phyloP scores from a whole-genome alignment of 1,139 yeast genomes.

The Candida sp. region DNA sequence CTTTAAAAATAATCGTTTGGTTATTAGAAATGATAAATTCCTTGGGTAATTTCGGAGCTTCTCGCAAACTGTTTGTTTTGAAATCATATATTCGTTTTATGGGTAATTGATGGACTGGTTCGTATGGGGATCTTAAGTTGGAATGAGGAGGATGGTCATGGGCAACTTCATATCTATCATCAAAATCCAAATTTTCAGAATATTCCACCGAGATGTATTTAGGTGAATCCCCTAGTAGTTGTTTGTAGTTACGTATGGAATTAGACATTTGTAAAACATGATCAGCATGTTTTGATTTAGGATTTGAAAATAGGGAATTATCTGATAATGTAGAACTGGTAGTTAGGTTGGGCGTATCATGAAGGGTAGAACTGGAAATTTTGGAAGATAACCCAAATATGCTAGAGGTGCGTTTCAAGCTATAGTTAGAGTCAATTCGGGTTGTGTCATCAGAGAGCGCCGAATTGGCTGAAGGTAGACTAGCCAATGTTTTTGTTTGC shows the following conservation, averaged over 20 bases:
- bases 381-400: neutral
- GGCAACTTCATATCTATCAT: neutral
- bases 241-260: neutral
- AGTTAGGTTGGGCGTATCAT: neutral
- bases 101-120: conserved; percentile 17
- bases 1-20: conserved; percentile 24
- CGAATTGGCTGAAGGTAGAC: neutral
- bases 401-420: neutral
- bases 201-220: neutral
- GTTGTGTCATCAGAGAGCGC: neutral
- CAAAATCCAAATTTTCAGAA: neutral
- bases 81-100: conserved; percentile 28
- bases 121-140: neutral
- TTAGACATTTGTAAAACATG: neutral
- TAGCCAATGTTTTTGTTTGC: neutral
- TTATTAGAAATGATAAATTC: conserved; percentile 16
- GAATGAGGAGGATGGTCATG: neutral
- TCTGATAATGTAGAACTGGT: neutral
- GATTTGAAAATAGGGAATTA: neutral
- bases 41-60: conserved; percentile 26
- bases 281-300: neutral
- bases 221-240: neutral
- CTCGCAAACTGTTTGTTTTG: conserved; percentile 16
- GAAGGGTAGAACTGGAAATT: neutral
- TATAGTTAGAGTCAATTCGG: neutral